Evolutionary conservation across 129 eudicot species (phyloP), one percentile per base, ranked within the genome.

Genomic region (Lactuca saligna): DNA sequence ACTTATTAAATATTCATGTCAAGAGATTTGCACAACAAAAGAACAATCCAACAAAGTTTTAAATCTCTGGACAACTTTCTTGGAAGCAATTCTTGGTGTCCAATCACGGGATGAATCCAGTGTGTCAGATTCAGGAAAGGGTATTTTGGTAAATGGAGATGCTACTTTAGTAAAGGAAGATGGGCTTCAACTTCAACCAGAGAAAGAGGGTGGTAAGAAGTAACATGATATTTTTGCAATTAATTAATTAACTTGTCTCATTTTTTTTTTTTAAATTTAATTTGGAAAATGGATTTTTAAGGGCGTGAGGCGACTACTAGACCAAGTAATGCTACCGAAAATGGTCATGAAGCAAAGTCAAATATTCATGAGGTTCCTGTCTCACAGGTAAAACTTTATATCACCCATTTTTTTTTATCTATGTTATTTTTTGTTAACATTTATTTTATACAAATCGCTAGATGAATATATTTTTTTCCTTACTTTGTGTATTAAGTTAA

Each of bases 21-120:
- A 93, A 73, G 99, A 93, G 77, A 65, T 93, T 62, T 87, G 93
- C 80, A 75, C 95, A 0, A 74, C 85, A 33, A 89, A 93, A 67
- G 97, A 93, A 76, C 99, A 93, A 51, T 65, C 88, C 25, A 85
- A 79, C 73, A 93, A 93, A 77, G 84, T 86, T 9, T 70, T 89
- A 86, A 85, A 75, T 70, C 87, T 93, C 61, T 87, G 97, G 99
- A 80, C 85, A 11, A 79, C 83, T 12, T 93, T 93, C 68, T 74
- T 93, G 81, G 99, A 93, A 86, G 88, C 92, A 29, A 80, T 93
- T 81, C 81, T 93, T 35, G 91, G 86, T 66, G 82, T 88, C 50
- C 78, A 78, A 61, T 82, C 85, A 63, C 81, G 88, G 74, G 94
- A 77, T 64, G 81, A 74, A 64, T 63, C 37, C 66, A 32, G 15